Base-by-base conservation (phyloP, 768 basidiomycete species). In the Mycena maculata region DNA sequence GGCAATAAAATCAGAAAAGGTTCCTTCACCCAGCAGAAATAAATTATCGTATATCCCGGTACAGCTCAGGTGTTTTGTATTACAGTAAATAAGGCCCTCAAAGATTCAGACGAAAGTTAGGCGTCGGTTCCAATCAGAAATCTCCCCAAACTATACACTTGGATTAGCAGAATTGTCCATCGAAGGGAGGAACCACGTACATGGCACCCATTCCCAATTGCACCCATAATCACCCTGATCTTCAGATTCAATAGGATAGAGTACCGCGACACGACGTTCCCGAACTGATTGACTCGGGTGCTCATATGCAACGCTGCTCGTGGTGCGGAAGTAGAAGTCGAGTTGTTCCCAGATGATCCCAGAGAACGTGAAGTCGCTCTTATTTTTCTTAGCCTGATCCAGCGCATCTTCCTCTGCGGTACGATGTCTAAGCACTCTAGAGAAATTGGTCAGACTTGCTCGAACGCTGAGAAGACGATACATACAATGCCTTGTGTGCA, bases 261-360 rank as follows among this genome's bases (percentile, higher is more conserved):
- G 27, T 9, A 65, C 64, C 33, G 64, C 64, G 22, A 65, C 64
- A 44, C n/a, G 50, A 41, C n/a, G n/a, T n/a, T n/a, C n/a, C n/a
- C n/a, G n/a, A n/a, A n/a, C n/a, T n/a, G n/a, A n/a, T n/a, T n/a
- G n/a, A n/a, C n/a, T n/a, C n/a, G n/a, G n/a, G n/a, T n/a, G n/a
- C n/a, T n/a, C n/a, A n/a, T n/a, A n/a, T n/a, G n/a, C n/a, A n/a
- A n/a, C n/a, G n/a, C n/a, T n/a, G n/a, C n/a, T n/a, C n/a, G n/a
- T n/a, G n/a, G n/a, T n/a, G n/a, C n/a, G n/a, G n/a, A n/a, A n/a
- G n/a, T n/a, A n/a, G n/a, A n/a, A n/a, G n/a, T n/a, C n/a, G n/a
- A n/a, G n/a, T 48, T 63, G 42, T 33, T 27, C 4, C 7, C 5
- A 28, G 23, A 48, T 30, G 13, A 47, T 33, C 2, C 33, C 44